phyloP scores from a whole-genome alignment of 179 eudicot genomes.

The Heliamphora pulchella region DNA sequence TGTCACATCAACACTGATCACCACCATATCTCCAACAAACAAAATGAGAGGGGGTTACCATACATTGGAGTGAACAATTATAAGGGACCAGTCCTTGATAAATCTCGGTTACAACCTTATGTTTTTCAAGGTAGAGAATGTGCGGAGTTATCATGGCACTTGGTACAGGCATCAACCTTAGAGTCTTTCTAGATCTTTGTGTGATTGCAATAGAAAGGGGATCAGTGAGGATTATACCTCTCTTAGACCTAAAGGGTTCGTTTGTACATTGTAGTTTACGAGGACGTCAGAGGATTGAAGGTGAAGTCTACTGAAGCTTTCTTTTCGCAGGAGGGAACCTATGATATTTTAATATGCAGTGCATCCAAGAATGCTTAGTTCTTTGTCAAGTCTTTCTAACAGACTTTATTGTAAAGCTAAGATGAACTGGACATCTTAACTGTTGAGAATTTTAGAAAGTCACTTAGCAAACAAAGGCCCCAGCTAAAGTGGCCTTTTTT shows the following conservation, averaged over 20 bases:
- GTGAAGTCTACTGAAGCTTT: background rate
- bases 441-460: background rate
- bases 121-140: background rate
- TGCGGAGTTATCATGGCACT: background rate
- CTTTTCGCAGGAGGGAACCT: background rate
- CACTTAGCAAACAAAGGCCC: background rate
- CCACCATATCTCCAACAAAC: too few species aligned
- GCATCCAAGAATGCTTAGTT: background rate
- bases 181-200: background rate
- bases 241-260: background rate
- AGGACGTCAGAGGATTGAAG: background rate
- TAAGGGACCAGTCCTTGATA: background rate
- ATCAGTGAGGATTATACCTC: background rate
- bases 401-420: background rate
- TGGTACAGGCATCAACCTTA: background rate
- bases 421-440: background rate
- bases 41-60: too few species aligned
- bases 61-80: too few species aligned
- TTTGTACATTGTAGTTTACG: background rate
- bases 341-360: background rate
- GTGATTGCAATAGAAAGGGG: background rate
- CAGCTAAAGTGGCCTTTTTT: background rate
- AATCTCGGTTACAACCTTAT: background rate
- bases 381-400: background rate
- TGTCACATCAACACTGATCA: too few species aligned